phyloP scores from a whole-genome alignment of 1,284 basidiomycete genomes.

The Papiliotrema nemorosa region DNA sequence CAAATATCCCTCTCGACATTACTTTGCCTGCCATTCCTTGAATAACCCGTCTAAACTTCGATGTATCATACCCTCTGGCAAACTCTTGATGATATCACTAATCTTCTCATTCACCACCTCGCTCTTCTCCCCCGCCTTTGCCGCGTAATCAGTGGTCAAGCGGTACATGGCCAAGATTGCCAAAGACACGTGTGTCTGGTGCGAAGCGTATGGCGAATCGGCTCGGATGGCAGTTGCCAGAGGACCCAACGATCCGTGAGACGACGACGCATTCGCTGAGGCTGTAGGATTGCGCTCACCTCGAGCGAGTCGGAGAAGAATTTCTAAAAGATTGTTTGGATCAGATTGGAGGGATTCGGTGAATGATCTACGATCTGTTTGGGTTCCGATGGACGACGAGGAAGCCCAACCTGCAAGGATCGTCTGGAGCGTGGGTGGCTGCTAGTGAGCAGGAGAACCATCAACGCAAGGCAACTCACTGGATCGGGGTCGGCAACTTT shows the following conservation, averaged over 20 bases:
- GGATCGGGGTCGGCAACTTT: slow-evolving; percentile 90
- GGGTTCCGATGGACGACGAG: slow-evolving; percentile 69
- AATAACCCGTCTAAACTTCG: slow-evolving; percentile 89
- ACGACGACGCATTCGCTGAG: slow-evolving; percentile 28
- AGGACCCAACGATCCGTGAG: slow-evolving; percentile 19
- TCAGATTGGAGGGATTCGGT: slow-evolving; percentile 78
- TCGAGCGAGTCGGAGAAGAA: slow-evolving; percentile 80
- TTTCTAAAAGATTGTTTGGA: slow-evolving; percentile 77
- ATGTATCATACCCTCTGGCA: slow-evolving; percentile 79
- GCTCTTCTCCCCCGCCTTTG: slow-evolving; percentile 63
- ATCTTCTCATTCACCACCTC: slow-evolving; percentile 70
- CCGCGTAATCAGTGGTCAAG: slow-evolving; percentile 74
- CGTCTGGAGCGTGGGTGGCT: slow-evolving; percentile 87
- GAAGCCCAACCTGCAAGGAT: slow-evolving; percentile 82
- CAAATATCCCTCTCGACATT: too few species aligned
- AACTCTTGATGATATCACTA: slow-evolving; percentile 78
- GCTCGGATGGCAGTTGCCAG: slow-evolving; percentile 61
- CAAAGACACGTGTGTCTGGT: slow-evolving; percentile 88
- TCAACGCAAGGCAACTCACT: slow-evolving; percentile 55
- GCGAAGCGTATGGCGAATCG: slow-evolving; percentile 71
- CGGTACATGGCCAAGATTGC: slow-evolving; percentile 87
- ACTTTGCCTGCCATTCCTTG: slow-evolving; percentile 65
- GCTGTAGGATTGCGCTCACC: slow-evolving; percentile 74
- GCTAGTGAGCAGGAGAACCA: not conserved
- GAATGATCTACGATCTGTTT: slow-evolving; percentile 77